These are phyloP conservation scores for Aspergillus fischeri DNA, from an alignment of 2,329 filamentous ascomycete genomes.

Conservation along the genomic window DNA sequence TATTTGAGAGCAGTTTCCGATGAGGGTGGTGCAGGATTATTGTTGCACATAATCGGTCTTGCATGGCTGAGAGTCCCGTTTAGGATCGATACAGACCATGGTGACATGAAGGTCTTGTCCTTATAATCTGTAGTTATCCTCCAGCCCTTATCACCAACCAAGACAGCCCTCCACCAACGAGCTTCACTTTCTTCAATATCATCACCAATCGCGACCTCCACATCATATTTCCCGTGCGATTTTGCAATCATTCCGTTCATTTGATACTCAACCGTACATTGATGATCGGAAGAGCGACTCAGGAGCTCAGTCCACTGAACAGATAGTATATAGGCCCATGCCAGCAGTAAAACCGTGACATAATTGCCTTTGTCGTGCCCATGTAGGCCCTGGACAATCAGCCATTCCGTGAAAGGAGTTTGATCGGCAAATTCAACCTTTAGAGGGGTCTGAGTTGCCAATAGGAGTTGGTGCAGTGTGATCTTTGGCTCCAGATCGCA, in stretches of 20 bases:
- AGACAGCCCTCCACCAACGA: slow-evolving; percentile 12
- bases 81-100: slow-evolving; percentile 15
- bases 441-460: slow-evolving; percentile 5
- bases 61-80: slow-evolving; percentile 1
- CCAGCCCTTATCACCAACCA: slow-evolving; percentile 12
- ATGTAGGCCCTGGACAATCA: slow-evolving; percentile 13
- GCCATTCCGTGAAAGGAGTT: slow-evolving; percentile 15
- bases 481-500: slow-evolving; percentile 13
- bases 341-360: slow-evolving; percentile 16
- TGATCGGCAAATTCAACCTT: slow-evolving; percentile 15
- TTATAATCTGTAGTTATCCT: slow-evolving; percentile 16
- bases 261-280: slow-evolving; percentile 10
- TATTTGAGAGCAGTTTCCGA: slow-evolving; percentile 18
- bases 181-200: slow-evolving; percentile 14
- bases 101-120: slow-evolving; percentile 14
- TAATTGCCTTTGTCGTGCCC: slow-evolving; percentile 20
- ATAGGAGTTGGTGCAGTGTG: slow-evolving; percentile 12
- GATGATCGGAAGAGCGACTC: slow-evolving; percentile 12
- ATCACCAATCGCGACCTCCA: slow-evolving; percentile 8
- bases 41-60: not conserved
- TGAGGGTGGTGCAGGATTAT: slow-evolving; percentile 1
- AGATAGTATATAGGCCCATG: slow-evolving; percentile 24
- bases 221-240: not conserved
- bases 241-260: not conserved
- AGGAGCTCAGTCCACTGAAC: slow-evolving; percentile 21